These are phyloP conservation scores for Diospyros lotus DNA, from an alignment of 148 eudicot genomes.

Conservation along the genomic window DNA sequence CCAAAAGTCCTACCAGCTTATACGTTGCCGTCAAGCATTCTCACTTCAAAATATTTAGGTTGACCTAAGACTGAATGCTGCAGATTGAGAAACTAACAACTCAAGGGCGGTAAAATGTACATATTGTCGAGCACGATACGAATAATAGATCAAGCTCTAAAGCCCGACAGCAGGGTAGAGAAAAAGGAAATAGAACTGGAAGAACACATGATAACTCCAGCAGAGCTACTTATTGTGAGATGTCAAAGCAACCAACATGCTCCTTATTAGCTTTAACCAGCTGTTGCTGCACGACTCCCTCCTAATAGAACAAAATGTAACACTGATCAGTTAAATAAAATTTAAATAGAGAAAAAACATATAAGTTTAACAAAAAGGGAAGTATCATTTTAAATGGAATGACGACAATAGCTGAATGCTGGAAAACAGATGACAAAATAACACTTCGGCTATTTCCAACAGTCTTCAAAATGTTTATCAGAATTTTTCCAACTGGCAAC, in stretches of 20 bases:
- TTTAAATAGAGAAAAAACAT: no score
- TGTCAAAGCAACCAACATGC: not conserved
- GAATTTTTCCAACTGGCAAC: conserved; percentile 3
- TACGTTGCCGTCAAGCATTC: not conserved
- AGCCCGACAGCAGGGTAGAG: not conserved
- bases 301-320: conserved; percentile 1
- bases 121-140: not conserved
- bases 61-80: not conserved
- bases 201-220: conserved; percentile 1
- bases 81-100: not conserved
- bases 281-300: conserved; percentile 17
- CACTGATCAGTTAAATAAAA: no score
- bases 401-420: not conserved
- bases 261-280: conserved; percentile 12
- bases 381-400: not conserved
- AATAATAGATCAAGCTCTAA: not conserved
- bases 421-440: no score
- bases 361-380: not conserved
- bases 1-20: not conserved
- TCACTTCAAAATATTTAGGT: not conserved
- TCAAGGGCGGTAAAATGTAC: not conserved
- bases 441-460: not conserved
- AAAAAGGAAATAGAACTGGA: not conserved
- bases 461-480: not conserved
- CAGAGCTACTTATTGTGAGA: not conserved